Percentiles rank a stretch among this genome's conserved stretches.
Evolutionary conservation across 1,139 yeast species (phyloP).

Genomic region (Candida sp.): DNA sequence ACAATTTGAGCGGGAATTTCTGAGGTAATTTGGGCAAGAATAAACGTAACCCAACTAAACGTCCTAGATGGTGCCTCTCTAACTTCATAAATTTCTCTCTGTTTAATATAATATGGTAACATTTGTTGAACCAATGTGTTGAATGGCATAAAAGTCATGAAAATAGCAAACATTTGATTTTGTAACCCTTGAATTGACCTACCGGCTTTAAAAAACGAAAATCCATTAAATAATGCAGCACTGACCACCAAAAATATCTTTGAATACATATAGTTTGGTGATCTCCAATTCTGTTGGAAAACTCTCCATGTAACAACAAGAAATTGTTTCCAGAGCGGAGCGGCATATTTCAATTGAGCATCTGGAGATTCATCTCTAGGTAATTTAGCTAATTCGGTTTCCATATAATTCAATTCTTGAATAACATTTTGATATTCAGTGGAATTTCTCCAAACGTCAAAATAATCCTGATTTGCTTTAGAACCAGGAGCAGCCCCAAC

Average conservation of each 20-base stretch:
- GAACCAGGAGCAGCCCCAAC: conserved; percentile 43
- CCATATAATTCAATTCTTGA: conserved; percentile 25
- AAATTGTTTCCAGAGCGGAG: conserved; percentile 24
- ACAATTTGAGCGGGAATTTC: conserved; percentile 77
- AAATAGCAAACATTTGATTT: conserved; percentile 50
- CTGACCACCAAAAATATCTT: conserved; percentile 34
- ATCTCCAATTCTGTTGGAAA: conserved; percentile 41
- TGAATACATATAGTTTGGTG: conserved; percentile 36
- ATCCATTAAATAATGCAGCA: conserved; percentile 46
- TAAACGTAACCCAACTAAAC: conserved; percentile 26
- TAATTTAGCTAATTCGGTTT: conserved; percentile 21
- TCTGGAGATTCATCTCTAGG: conserved; percentile 23
- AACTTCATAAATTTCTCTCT: conserved; percentile 36
- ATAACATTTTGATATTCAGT: conserved; percentile 19
- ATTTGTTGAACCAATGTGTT: conserved; percentile 54
- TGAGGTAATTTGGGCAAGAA: conserved; percentile 62
- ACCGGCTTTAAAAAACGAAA: conserved; percentile 34
- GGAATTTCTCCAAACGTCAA: conserved; percentile 32
- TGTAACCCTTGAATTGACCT: conserved; percentile 38
- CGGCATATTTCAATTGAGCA: conserved; percentile 20
- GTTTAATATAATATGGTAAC: conserved; percentile 28
- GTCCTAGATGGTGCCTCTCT: conserved; percentile 32
- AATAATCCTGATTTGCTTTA: conserved; percentile 31
- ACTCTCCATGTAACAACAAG: conserved; percentile 21
- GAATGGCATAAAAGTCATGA: conserved; percentile 50